A percentile compares a stretch with the other conserved stretches of the same genome.
Conservation (phyloP, 371 early-diverging fungal genomes). For the Syncephalastrum contaminatum region DNA sequence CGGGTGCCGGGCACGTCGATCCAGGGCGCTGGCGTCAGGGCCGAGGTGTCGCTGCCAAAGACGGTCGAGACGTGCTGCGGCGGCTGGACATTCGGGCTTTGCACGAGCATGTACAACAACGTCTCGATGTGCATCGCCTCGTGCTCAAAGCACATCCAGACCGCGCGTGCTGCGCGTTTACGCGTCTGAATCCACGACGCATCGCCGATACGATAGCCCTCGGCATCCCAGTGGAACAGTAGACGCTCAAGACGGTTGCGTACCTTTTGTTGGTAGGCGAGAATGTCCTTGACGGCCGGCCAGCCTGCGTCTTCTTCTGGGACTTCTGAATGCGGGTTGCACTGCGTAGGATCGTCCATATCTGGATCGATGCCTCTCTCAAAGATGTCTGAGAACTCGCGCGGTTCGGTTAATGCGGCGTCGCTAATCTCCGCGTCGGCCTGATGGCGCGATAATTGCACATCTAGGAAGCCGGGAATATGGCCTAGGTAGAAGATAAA, state of each 20-base stretch:
- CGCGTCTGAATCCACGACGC: slow-evolving; percentile 24
- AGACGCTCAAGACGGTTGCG: slow-evolving; percentile 56
- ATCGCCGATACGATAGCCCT: slow-evolving; percentile 8
- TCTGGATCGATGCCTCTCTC: slow-evolving; percentile 95
- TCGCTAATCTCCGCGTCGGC: slow-evolving; percentile 36
- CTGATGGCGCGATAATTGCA: slow-evolving; percentile 67
- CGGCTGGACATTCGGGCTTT: slow-evolving; percentile 47
- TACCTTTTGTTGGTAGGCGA: slow-evolving; percentile 65
- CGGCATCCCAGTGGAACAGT: slow-evolving; percentile 38
- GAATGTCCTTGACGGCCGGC: slow-evolving; percentile 68
- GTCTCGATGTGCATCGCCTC: slow-evolving; percentile 92
- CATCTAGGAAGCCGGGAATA: slow-evolving; percentile 84
- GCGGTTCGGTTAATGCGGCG: slow-evolving; percentile 53
- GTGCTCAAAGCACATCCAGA: slow-evolving; percentile 90
- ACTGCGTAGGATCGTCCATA: slow-evolving; percentile 74
- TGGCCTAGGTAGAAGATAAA: slow-evolving; percentile 92
- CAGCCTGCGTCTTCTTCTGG: slow-evolving; percentile 62
- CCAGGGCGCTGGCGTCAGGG: slow-evolving; percentile 2
- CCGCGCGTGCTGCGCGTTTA: slow-evolving; percentile 55
- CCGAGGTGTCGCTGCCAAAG: not conserved
- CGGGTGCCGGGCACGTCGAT: slow-evolving; percentile 19
- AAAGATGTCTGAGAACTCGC: slow-evolving; percentile 71
- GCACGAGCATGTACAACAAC: slow-evolving; percentile 85
- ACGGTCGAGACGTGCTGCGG: slow-evolving; percentile 28
- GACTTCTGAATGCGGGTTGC: slow-evolving; percentile 80